Percentiles rank a stretch among this genome's conserved stretches.
These are phyloP conservation scores for Hydrangea macrophylla DNA, from an alignment of 148 eudicot genomes.

Conservation along the genomic window DNA sequence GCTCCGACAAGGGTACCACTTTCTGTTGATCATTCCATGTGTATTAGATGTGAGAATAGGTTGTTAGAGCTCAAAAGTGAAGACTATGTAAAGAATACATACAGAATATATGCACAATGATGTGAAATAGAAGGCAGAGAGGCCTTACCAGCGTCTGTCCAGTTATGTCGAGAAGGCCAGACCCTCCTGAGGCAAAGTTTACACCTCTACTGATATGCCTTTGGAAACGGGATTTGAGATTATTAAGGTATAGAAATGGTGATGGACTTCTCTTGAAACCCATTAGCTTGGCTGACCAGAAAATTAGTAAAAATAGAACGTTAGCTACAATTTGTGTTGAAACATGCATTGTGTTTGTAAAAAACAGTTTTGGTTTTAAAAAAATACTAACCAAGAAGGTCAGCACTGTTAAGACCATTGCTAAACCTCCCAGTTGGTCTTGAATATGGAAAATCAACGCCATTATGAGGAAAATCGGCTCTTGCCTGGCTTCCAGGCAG, in stretches of 20 bases:
- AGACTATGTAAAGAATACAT: too few species aligned
- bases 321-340: too few species aligned
- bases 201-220: constrained; percentile 21
- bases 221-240: constrained; percentile 1
- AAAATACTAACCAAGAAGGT: constrained; percentile 34
- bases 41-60: neutral
- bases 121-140: neutral
- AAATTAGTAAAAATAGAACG: too few species aligned
- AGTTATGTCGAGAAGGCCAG: constrained; percentile 39
- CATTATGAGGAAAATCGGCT: constrained; percentile 28
- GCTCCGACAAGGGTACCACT: constrained; percentile 34
- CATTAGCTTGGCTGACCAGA: constrained; percentile 27
- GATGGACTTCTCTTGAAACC: constrained; percentile 37
- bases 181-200: constrained; percentile 43
- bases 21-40: constrained; percentile 19
- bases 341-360: too few species aligned
- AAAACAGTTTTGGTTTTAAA: too few species aligned
- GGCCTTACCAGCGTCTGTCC: constrained; percentile 16
- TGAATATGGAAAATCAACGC: constrained; percentile 26
- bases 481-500: constrained; percentile 12
- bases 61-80: too few species aligned
- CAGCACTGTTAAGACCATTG: constrained; percentile 41
- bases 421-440: constrained; percentile 42
- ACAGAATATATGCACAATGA: too few species aligned
- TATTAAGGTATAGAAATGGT: constrained; percentile 28